Conservation (phyloP, 257 asterid species). For the Buddleja alternifolia region DNA sequence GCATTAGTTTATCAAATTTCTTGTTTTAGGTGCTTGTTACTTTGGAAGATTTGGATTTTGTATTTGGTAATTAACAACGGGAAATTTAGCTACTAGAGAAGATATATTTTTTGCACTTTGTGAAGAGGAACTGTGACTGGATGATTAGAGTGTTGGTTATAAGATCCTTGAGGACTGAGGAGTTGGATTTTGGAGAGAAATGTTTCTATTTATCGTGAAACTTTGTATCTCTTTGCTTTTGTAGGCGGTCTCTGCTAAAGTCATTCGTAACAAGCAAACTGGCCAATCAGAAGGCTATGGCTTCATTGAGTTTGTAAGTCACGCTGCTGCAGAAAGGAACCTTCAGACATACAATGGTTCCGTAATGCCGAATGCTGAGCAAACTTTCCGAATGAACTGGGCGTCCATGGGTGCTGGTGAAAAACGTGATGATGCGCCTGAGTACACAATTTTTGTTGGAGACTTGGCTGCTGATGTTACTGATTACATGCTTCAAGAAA, state of each 20-base stretch:
- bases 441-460: constrained; percentile 85
- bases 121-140: background rate
- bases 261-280: constrained; percentile 85
- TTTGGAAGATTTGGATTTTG: too few relatives aligned
- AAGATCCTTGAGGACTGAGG: background rate
- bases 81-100: too few relatives aligned
- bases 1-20: background rate
- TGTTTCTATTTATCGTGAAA: background rate
- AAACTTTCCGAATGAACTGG: constrained; percentile 84
- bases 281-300: constrained; percentile 89
- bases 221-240: constrained; percentile 16
- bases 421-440: constrained; percentile 82
- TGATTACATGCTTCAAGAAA: constrained; percentile 86
- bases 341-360: constrained; percentile 72
- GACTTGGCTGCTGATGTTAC: constrained; percentile 96
- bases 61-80: too few relatives aligned
- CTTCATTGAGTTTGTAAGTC: constrained; percentile 77
- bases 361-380: constrained; percentile 79
- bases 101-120: too few relatives aligned
- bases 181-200: background rate
- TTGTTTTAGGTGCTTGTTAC: background rate
- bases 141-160: background rate
- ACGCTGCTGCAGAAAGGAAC: constrained; percentile 83
- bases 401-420: constrained; percentile 94
- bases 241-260: constrained; percentile 75